phyloP scores from a whole-genome alignment of 352 stramenopile genomes.

The Achlya hypogyna region DNA sequence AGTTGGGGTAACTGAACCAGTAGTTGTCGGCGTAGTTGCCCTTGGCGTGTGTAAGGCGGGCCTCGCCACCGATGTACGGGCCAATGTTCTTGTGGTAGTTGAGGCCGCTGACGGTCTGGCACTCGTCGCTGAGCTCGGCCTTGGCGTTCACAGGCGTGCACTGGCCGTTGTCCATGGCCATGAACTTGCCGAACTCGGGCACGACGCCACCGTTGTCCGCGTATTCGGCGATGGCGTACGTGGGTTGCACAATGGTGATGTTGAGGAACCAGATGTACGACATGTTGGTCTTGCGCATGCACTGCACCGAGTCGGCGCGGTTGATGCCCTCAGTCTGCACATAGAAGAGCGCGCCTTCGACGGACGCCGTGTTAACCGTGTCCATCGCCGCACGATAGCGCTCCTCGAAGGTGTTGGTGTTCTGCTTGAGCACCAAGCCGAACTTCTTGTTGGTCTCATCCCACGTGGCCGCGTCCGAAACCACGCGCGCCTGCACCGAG shows the following conservation, averaged over 20 bases:
- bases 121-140: conserved; percentile 17
- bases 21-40: conserved; percentile 52
- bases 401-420: neutral
- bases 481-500: neutral
- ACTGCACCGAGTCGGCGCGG: neutral
- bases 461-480: neutral
- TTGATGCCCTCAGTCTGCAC: conserved; percentile 24
- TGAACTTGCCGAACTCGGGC: conserved; percentile 8
- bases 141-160: conserved; percentile 24
- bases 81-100: conserved; percentile 29
- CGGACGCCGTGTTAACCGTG: conserved; percentile 19
- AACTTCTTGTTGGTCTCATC: conserved; percentile 7
- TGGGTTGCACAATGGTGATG: conserved; percentile 4
- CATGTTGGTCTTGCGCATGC: conserved; percentile 22
- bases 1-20: conserved; percentile 63
- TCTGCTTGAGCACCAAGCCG: conserved; percentile 8
- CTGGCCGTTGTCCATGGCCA: conserved; percentile 15
- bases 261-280: conserved; percentile 16
- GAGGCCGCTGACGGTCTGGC: conserved; percentile 23
- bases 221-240: conserved; percentile 14
- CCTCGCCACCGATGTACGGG: conserved; percentile 26
- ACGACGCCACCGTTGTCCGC: conserved; percentile 25
- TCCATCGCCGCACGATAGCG: conserved; percentile 2
- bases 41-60: conserved; percentile 29
- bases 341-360: conserved; percentile 20